phyloP scores from a whole-genome alignment of 2,329 filamentous ascomycete genomes.

The Botryosphaeria agaves region DNA sequence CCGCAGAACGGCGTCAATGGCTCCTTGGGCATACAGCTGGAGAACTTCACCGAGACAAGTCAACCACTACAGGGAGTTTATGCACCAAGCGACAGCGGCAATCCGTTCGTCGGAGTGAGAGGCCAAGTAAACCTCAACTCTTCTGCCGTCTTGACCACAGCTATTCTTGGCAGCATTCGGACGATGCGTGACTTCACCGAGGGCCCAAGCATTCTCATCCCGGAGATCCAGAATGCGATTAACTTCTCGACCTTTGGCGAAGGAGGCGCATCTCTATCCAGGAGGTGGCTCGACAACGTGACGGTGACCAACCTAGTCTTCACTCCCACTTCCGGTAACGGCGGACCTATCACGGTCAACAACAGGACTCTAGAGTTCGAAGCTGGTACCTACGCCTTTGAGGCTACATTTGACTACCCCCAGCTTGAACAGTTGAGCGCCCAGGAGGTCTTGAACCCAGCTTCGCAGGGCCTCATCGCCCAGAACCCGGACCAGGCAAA shows the following conservation, averaged over 20 bases:
- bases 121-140: constrained; percentile 39
- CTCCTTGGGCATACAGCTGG: constrained; percentile 32
- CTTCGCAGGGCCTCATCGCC: constrained; percentile 27
- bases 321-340: constrained; percentile 13
- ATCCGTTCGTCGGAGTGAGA: constrained; percentile 34
- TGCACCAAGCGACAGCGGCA: constrained; percentile 10
- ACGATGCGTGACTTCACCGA: constrained; percentile 47
- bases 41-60: constrained; percentile 28
- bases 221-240: constrained; percentile 37
- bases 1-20: constrained; percentile 36
- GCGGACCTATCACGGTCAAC: constrained; percentile 19
- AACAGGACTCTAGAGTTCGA: constrained; percentile 30
- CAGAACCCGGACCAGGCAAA: constrained; percentile 29
- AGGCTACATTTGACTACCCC: constrained; percentile 43
- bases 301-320: constrained; percentile 39
- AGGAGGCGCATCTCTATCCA: constrained; percentile 30
- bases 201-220: constrained; percentile 33
- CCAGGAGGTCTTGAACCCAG: constrained; percentile 30
- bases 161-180: constrained; percentile 44
- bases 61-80: constrained; percentile 32
- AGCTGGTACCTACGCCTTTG: constrained; percentile 38
- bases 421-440: constrained; percentile 38
- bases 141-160: constrained; percentile 35
- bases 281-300: constrained; percentile 44
- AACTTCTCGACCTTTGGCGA: constrained; percentile 20